These are phyloP conservation scores for Vanrija humicola DNA, from an alignment of 1,284 basidiomycete genomes.

Conservation along the genomic window DNA sequence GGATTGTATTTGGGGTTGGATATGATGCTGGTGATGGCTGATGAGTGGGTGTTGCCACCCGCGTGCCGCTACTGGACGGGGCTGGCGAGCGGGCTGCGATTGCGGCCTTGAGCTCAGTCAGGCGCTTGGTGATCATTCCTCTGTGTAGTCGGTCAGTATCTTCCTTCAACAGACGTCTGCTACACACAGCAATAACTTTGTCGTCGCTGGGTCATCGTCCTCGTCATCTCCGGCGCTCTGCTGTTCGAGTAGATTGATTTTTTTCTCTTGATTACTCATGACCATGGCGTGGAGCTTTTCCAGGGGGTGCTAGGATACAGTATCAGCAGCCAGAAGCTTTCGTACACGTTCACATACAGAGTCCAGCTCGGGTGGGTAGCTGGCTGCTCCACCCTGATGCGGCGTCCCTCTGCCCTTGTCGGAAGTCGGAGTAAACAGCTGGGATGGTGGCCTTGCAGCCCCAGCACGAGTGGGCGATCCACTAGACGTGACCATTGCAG, in stretches of 20 bases:
- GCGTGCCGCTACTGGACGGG: conserved; percentile 27
- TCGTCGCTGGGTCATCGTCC: conserved; percentile 37
- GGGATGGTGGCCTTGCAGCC: too few species aligned
- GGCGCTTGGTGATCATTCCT: conserved; percentile 25
- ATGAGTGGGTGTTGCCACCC: conserved; percentile 1
- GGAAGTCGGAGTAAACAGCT: too few species aligned
- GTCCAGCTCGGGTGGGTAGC: too few species aligned
- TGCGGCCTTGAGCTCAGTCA: conserved; percentile 35
- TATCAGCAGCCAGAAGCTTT: too few species aligned
- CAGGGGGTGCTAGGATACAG: conserved; percentile 14
- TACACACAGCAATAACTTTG: conserved; percentile 30
- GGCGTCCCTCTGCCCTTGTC: too few species aligned
- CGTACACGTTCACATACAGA: too few species aligned
- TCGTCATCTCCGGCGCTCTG: conserved; percentile 18
- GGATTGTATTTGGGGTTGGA: neutral
- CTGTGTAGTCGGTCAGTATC: conserved; percentile 8
- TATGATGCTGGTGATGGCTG: neutral
- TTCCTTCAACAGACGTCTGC: neutral
- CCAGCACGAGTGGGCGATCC: too few species aligned
- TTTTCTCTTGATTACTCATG: conserved; percentile 30
- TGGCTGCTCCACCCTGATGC: too few species aligned
- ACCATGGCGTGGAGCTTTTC: conserved; percentile 33
- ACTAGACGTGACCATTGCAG: too few species aligned
- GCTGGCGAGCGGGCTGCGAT: conserved; percentile 19
- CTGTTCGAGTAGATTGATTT: conserved; percentile 27